Evolutionary conservation across 305 asterid species (phyloP), one percentile per base, ranked within the genome.

Genomic region (Fraxinus sp.): DNA sequence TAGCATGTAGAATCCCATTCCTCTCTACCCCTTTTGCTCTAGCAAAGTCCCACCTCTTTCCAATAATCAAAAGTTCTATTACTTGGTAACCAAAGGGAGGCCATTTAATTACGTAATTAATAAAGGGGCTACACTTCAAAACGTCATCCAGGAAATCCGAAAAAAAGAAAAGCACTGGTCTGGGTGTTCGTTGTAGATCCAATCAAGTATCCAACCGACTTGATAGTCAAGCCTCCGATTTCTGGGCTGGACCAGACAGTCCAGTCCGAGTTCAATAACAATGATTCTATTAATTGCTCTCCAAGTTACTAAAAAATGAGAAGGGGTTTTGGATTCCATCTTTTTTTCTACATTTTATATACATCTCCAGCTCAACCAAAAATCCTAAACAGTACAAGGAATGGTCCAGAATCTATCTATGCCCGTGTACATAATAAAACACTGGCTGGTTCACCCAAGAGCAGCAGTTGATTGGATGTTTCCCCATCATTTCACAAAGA

Each of bases 1-100:
- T 52, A 52, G 64, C 64, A 16, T n/a, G 64, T n/a, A 52, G 64
- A 16, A 52, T 52, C 64, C 2, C 20, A 1, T n/a, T 52, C 24
- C 64, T 52, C 64, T 52, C 64, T 52, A 18, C 64, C 22, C 24
- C 24, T 52, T 16, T 52, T 52, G 64, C 64, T 52, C 24, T 52
- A 52, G 64, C 9, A 52, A 52, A 52, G 64, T 52, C 64, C 64
- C 64, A 52, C 8, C 8, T 52, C 8, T 52, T n/a, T 52, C 24
- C 64, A n/a, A 5, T 32, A 77, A 79, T 72, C 80, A 80, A 84
- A 80, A 3, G 39, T 74, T 36, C 11, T 24, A 1, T 36, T 33
- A 43, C 78, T 14, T 37, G 14, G 78, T 13, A 4, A 74, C 26
- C 3, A n/a, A 28, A 16, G 55, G 55, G 24, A 52, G 64, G 64